phyloP scores from a whole-genome alignment of 179 eudicot species.

The Drosera spatulata region DNA sequence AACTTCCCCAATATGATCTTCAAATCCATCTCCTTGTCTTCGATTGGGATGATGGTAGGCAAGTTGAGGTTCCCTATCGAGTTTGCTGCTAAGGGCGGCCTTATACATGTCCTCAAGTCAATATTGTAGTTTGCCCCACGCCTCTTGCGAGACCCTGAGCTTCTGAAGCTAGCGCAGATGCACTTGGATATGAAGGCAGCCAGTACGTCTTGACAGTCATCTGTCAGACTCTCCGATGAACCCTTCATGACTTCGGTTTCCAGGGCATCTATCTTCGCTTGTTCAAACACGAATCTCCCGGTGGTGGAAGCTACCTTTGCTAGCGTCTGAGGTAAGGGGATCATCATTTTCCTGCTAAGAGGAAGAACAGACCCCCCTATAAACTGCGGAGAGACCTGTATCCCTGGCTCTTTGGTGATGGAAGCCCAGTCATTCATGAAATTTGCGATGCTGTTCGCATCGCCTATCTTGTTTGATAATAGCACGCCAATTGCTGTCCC shows the following conservation, averaged over 20 bases:
- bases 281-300: slow-evolving; percentile 12
- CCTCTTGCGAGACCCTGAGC: no score
- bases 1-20: no score
- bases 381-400: not conserved
- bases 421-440: slow-evolving; percentile 15
- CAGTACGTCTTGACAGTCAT: no score
- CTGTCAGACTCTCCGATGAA: not conserved
- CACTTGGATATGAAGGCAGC: no score
- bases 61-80: no score
- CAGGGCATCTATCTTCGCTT: slow-evolving; percentile 10
- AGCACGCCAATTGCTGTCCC: slow-evolving; percentile 4
- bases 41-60: no score
- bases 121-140: no score
- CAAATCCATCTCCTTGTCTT: no score
- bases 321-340: not conserved
- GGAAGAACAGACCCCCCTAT: slow-evolving; percentile 6
- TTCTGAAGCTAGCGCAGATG: no score
- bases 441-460: slow-evolving; percentile 4
- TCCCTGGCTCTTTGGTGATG: not conserved
- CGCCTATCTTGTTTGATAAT: slow-evolving; percentile 8
- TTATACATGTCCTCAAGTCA: no score
- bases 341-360: not conserved
- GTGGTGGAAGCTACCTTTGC: slow-evolving; percentile 2
- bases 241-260: slow-evolving; percentile 2
- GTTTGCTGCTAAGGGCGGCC: no score